Evolutionary conservation across 2,329 filamentous ascomycete genomes (phyloP), one percentile per base, ranked within the genome.

Genomic region (Sporothrix phasma): DNA sequence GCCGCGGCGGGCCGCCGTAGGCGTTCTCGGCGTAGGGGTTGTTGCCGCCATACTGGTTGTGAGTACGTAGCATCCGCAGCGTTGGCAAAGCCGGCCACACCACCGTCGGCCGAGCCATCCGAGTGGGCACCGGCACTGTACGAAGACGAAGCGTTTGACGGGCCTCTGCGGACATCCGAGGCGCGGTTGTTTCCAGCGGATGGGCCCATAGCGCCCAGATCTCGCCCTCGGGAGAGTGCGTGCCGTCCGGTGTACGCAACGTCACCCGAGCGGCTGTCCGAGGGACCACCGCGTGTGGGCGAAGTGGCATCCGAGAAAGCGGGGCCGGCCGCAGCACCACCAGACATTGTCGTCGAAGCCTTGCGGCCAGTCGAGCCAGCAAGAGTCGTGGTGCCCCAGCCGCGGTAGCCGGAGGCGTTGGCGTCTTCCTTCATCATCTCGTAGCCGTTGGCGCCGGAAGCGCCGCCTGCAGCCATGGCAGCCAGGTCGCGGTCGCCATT

Each of bases 101-200:
- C 80, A 63, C 77, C 77, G 24, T 87, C 85, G 13, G 74, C 81
- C 10, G 85, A 88, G 10, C 81, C 83, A 64, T 88, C 86, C 0
- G 93, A 97, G 66, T 84, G 85, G 51, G 85, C 87, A 7, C 86
- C 89, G 13, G 87, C 88, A 68, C 92, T 97, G 77, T 97, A 99
- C 1, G 90, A 92, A 0, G 94, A 97, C 0, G 94, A 99, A 5
- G 94, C 94, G 72, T 97, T 97, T 5, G 93, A 97, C 1, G 91
- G 87, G 1, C 94, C 94, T 62, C 94, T 88, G 69, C 89, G 90
- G 41, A 97, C 89, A 69, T 90, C 90, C 29, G 77, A 79, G 58
- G 77, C 80, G 61, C 85, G 81, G 74, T 88, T 88, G 66, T 84
- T 82, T 64, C 84, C 81, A 29, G 88, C 82, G 15, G 84, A 81